phyloP scores from a whole-genome alignment of 202 grass and related monocot genomes.

The Zizania palustris region DNA sequence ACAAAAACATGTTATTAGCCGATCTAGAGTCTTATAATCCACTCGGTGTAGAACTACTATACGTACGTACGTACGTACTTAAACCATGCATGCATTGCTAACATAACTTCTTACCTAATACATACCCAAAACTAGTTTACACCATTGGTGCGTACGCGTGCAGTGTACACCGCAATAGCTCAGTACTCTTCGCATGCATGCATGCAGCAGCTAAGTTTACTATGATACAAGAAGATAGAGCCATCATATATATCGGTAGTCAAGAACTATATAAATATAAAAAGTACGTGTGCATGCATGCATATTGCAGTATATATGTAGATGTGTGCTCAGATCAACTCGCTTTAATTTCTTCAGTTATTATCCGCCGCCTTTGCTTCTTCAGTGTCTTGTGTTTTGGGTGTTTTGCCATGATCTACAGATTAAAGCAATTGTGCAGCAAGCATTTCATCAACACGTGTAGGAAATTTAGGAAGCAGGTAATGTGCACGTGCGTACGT shows the following conservation, averaged over 20 bases:
- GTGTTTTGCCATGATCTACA: conserved; percentile 11
- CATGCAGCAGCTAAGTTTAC: conserved; percentile 25
- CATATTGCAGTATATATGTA: conserved; percentile 16
- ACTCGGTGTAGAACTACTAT: not conserved
- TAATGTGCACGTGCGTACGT: not conserved
- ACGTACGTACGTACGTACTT: no score
- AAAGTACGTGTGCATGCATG: no score
- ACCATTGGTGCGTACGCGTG: no score
- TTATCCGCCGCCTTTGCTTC: conserved; percentile 16
- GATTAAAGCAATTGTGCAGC: not conserved
- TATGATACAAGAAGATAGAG: conserved; percentile 21
- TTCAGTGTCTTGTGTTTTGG: conserved; percentile 2
- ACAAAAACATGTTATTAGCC: not conserved
- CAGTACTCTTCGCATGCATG: no score
- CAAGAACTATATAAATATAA: conserved; percentile 1
- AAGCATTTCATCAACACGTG: not conserved
- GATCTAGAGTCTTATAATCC: not conserved
- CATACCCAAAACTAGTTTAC: no score
- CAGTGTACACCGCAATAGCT: no score
- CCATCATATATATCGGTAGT: not conserved
- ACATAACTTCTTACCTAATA: no score
- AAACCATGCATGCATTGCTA: no score
- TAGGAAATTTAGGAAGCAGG: not conserved
- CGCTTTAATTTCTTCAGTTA: conserved; percentile 27
- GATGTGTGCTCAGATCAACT: not conserved